Evolutionary conservation across 2,329 filamentous ascomycete genomes (phyloP), one percentile per base, ranked within the genome.

Genomic region (Colletotrichum simmondsii): DNA sequence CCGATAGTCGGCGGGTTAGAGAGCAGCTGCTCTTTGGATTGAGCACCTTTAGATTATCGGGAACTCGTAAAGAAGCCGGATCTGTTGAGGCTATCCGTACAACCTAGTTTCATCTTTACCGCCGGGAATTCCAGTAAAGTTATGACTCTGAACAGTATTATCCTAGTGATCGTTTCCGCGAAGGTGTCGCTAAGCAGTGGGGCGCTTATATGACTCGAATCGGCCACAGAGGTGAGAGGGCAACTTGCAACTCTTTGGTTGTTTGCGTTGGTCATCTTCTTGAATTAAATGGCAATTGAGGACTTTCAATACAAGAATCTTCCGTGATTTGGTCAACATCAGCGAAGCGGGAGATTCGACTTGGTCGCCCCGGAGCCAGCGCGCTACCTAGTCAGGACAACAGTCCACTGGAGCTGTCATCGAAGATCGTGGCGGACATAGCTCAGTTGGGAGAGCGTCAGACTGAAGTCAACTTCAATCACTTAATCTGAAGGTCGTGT

Each of bases 401-500:
- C 5, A 3, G 6, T 7, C 5, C 3, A 1, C 2, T 3, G 5
- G 1, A 1, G 10, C 2, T 3, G 0, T 30, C 26, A 62, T 8
- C 19, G 60, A 52, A 52, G 60, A 62, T 52, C 19, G 65, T 65
- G 70, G 70, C 70, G 70, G 66, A 72, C 70, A 72, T 72, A 72
- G 70, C 70, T 72, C 70, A 72, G 70, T 72, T 72, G 70, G 70
- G 70, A 72, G 70, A 72, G 70, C 70, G 70, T 72, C 70, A 72
- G 70, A 72, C 70, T 72, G 70, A 72, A 72, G 70, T 53, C 1
- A 70, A 70, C 70, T 72, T 72, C 70, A 65, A 35, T 72, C 70
- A 70, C 28, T 61, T 52, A 65, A 72, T 72, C 70, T 72, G 70
- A 72, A 72, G 70, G 70, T 72, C 70, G 70, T 72, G 70, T 72